Base-by-base conservation (phyloP, 2,329 filamentous ascomycete species). In the Exophiala aquamarina region DNA sequence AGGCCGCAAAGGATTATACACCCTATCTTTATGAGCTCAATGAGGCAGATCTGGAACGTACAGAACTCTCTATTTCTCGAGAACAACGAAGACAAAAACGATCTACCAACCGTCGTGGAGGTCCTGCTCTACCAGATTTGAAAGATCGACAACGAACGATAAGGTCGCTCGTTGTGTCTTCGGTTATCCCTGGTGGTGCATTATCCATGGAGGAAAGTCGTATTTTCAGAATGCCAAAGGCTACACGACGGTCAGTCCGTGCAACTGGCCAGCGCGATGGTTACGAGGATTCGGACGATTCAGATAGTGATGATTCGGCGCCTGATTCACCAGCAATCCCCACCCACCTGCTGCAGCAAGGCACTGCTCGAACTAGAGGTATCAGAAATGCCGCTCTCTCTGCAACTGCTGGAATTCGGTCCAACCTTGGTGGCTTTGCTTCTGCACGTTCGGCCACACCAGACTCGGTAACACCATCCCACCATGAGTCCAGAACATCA, bases 81-180 rank as follows among this genome's bases (percentile, higher is more conserved):
- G 93, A 98, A 65, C 91, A 97, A 67, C 79, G 93, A 59, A 82
- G 91, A 41, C 91, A 97, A 70, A 98, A 98, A 72, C 83, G 93
- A 38, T 95, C 93, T 5, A 88, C 95, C 59, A 97, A 96, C 66
- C 81, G 93, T 54, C 83, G 93, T 60, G 93, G 93, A 55, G 93
- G 93, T 0, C 93, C 93, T 4, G 87, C 89, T 50, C 74, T 98
- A 32, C 93, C 93, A n/a, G 93, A 98, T 70, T 82, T 98, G 49
- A 95, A 94, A 66, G 93, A 98, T 60, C 82, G 91, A 44, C 92
- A 93, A 69, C 83, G 92, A 41, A 97, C 93, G 1, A 92, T 97
- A 47, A 83, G 93, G 37, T 96, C 92, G 0, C 78, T 96, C 57
- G 81, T 97, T 42, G 89, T 98, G 1, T 96, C 92, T 8, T 91